A percentile compares a stretch with the other conserved stretches of the same genome.
phyloP scores from a whole-genome alignment of 345 rosid species.

The Ricinus communis region DNA sequence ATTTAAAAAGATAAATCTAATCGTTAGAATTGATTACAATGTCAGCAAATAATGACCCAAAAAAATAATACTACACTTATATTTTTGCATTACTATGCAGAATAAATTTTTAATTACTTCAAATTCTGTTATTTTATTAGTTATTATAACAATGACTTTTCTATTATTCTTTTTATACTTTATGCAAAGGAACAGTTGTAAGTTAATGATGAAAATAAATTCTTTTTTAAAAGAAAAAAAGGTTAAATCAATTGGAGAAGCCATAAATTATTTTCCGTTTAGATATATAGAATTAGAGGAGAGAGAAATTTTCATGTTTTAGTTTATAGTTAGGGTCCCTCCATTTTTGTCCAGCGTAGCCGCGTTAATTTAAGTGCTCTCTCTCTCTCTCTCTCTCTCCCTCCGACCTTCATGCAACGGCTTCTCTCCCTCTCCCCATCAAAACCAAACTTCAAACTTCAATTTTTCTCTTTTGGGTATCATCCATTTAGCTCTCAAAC shows the following conservation, averaged over 20 bases:
- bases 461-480: slow-evolving; percentile 18
- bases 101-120: too few species aligned
- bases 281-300: too few species aligned
- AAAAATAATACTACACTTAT: too few species aligned
- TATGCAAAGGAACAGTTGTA: too few species aligned
- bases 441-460: slow-evolving; percentile 14
- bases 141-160: too few species aligned
- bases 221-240: background rate
- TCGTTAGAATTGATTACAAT: too few species aligned
- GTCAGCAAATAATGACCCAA: too few species aligned
- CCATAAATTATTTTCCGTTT: background rate
- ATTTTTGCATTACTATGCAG: too few species aligned
- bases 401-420: slow-evolving; percentile 29
- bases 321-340: slow-evolving; percentile 15
- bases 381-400: slow-evolving; percentile 16
- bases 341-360: slow-evolving; percentile 10
- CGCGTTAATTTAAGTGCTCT: slow-evolving; percentile 38
- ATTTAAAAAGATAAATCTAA: too few species aligned
- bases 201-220: too few species aligned
- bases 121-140: too few species aligned
- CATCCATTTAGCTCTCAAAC: background rate
- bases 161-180: too few species aligned
- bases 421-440: slow-evolving; percentile 23
- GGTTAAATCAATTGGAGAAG: background rate
- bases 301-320: slow-evolving; percentile 2